A percentile compares a stretch with the other conserved stretches of the same genome.
phyloP scores from a whole-genome alignment of 306 rosid genomes.

The Trifolium dubium region DNA sequence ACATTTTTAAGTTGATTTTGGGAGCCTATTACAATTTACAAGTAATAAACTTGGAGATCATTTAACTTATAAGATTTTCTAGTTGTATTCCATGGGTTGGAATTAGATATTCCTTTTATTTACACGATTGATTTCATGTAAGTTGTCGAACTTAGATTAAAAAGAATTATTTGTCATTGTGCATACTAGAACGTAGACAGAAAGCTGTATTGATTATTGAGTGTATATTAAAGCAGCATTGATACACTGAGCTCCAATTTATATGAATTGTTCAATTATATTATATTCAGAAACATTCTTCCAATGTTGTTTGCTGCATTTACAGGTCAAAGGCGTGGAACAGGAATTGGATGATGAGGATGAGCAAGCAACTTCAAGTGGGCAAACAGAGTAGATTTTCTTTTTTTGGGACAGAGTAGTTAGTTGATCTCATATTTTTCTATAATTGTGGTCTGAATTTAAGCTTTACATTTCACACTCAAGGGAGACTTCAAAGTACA shows the following conservation, averaged over 20 bases:
- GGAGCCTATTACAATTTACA: not conserved
- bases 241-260: slow-evolving; percentile 27
- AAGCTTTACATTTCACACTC: slow-evolving; percentile 28
- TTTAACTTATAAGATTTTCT: not conserved
- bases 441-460: not conserved
- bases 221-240: slow-evolving; percentile 1
- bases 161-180: not conserved
- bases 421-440: slow-evolving; percentile 20
- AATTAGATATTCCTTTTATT: not conserved
- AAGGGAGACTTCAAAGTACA: slow-evolving; percentile 12
- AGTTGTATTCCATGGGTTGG: not conserved
- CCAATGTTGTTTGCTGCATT: slow-evolving; percentile 31
- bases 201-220: not conserved
- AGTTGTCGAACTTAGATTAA: not conserved
- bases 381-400: slow-evolving; percentile 53
- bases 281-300: slow-evolving; percentile 6
- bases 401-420: too few relatives aligned
- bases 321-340: slow-evolving; percentile 92
- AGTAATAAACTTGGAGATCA: not conserved
- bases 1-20: not conserved
- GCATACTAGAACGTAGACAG: not conserved
- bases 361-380: slow-evolving; percentile 61
- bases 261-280: not conserved
- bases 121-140: not conserved
- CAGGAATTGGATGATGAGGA: slow-evolving; percentile 80